Evolutionary conservation across 164 flowering plant genomes (phyloP).

Genomic region (Nymphaea thermarum): DNA sequence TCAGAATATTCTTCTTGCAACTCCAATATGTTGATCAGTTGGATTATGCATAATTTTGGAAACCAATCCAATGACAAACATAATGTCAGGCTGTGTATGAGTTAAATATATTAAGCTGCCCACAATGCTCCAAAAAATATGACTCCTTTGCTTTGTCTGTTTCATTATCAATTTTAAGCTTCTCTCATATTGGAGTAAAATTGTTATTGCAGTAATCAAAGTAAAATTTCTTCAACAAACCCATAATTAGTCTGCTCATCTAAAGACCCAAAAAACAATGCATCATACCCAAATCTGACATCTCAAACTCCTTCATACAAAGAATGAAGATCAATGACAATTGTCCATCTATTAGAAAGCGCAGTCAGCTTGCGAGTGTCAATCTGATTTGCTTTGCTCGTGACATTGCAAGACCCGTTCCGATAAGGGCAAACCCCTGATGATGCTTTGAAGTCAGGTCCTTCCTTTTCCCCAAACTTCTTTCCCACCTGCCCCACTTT

Average conservation of each 20-base stretch:
- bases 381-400: too few relatives aligned
- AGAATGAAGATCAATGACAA: too few relatives aligned
- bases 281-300: conserved; percentile 6
- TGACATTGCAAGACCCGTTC: too few relatives aligned
- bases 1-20: background rate
- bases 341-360: too few relatives aligned
- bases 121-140: background rate
- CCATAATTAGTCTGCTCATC: background rate
- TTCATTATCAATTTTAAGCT: conserved; percentile 1
- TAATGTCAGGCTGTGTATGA: conserved; percentile 3
- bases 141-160: background rate
- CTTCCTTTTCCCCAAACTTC: too few relatives aligned
- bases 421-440: too few relatives aligned
- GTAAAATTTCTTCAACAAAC: conserved; percentile 1
- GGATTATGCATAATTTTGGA: conserved; percentile 2
- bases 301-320: conserved; percentile 5
- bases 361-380: too few relatives aligned
- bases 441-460: too few relatives aligned
- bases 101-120: conserved; percentile 1
- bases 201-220: conserved; percentile 2
- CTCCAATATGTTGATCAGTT: background rate
- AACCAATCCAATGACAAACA: background rate
- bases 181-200: background rate
- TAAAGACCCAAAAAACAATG: conserved; percentile 3
- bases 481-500: too few relatives aligned